phyloP scores from a whole-genome alignment of 306 rosid species.

The Quillaja saponaria region DNA sequence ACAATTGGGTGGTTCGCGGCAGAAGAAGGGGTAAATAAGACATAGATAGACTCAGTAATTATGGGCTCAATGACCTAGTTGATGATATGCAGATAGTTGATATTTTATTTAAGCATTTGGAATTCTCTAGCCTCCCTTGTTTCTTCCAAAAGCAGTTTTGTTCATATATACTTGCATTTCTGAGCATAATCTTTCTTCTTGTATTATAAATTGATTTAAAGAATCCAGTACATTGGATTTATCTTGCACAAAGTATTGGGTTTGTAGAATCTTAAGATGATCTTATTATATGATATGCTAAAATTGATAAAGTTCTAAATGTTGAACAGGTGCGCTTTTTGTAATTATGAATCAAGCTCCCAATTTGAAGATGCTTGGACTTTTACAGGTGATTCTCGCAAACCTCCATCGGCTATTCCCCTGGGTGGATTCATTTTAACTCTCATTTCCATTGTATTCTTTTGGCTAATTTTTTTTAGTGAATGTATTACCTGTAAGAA shows the following conservation, averaged over 20 bases:
- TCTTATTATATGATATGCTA: too few relatives aligned
- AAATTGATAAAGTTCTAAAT: slow-evolving; percentile 24
- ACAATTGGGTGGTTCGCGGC: not conserved
- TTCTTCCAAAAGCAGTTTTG: not conserved
- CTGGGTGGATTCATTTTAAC: not conserved
- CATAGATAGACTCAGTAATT: too few relatives aligned
- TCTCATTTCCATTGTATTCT: not conserved
- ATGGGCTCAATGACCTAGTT: not conserved
- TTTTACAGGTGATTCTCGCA: slow-evolving; percentile 63
- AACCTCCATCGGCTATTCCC: not conserved
- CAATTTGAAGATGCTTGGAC: slow-evolving; percentile 89
- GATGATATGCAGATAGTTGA: not conserved
- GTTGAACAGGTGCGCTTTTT: slow-evolving; percentile 76
- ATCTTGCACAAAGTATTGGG: not conserved
- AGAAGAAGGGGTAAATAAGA: too few relatives aligned
- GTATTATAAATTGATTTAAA: not conserved
- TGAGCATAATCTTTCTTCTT: not conserved
- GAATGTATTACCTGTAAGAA: too few relatives aligned
- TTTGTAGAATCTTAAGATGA: not conserved
- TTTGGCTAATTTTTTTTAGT: too few relatives aligned
- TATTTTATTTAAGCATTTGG: not conserved
- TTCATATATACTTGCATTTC: not conserved
- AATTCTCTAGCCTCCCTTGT: not conserved
- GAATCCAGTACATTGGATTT: not conserved
- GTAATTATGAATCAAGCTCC: slow-evolving; percentile 79